Base-by-base conservation (phyloP, 352 stramenopile genomes). In the Globisporangium spinosum region DNA sequence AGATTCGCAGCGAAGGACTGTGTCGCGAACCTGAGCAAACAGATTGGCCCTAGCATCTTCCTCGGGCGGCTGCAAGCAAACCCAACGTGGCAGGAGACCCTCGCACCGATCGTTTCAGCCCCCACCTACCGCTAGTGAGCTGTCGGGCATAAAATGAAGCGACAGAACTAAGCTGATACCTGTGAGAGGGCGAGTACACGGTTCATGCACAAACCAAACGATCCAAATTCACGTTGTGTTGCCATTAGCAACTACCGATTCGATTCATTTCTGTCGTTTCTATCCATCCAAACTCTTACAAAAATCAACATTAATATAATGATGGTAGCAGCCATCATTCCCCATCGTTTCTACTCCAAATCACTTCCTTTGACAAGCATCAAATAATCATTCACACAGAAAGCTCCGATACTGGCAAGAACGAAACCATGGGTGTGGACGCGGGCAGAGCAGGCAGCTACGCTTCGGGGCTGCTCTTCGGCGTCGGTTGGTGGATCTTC, bases 41-140 rank as follows among this genome's bases (percentile, higher is more conserved):
- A 93, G 66, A 91, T 96, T 67, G 89, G 87, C 12, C 85, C 85
- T 1, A 94, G 80, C 68, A 94, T 96, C 64, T 94, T 96, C 67
- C 59, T 89, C 2, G 87, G 87, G 0, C 79, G 89, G 0, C 67
- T 96, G 51, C 81, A 94, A n/a, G 86, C 77, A 12, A 93, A 93
- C 64, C 58, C 75, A 0, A 65, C 71, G 3, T 94, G 86, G 86
- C 74, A 83, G 0, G 76, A 90, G 49, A 61, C 69, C 10, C 77
- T 94, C 17, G 81, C 78, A 3, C 84, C 86, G 5, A 62, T 78
- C 13, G 68, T 78, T 32, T 34, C 63, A 25, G 27, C 62, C 10
- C 51, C 62, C 9, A 32, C 32, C 2, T 68, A 62, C 25, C 38
- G 56, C 12, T 32, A 51, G 22, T 23, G 7, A n/a, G 15, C 27